Evolutionary conservation across 2,329 filamentous ascomycete genomes (phyloP), one percentile per base, ranked within the genome.

Genomic region (Raffaelea albimanens): DNA sequence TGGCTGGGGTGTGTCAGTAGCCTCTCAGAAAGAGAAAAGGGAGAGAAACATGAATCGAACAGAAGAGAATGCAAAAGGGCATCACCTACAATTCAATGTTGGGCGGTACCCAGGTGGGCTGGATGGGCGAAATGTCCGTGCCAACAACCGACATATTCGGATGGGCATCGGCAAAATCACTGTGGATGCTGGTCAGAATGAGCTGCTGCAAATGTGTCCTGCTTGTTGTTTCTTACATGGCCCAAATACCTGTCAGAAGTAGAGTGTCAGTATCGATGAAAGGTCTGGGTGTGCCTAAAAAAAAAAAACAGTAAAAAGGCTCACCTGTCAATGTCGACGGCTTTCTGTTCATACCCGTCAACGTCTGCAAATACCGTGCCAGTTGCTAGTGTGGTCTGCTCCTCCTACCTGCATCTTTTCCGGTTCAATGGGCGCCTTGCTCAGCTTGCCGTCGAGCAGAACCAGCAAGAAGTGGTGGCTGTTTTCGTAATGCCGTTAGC

Each of bases 61-160:
- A 38, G 16, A 14, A 33, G 7, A 29, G 25, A 7, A 29, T 29
- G 20, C n/a, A 23, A 14, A 13, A 20, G 13, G 9, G 10, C 3
- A 23, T 29, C 8, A 49, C 45, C 20, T 25, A 50, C 48, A 50
- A 50, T 2, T 31, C 16, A 34, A 50, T 22, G 18, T 52, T 52
- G 2, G 50, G 48, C n/a, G 50, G 50, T 7, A 52, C 40, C 50
- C 48, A 52, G 18, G 29, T 33, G 14, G 50, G 50, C 40, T 52
- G 50, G 16, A 69, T 66, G 4, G 67, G 67, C 4, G 67, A 70
- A 3, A 71, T 60, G 49, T 71, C 68, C 18, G 64, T 69, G 40
- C 67, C 67, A 40, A 58, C 66, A 45, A 70, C 68, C 31, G 51
- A 64, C 52, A 58, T 66, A 52, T 63, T 58, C 31, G 72, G 71